Conservation (phyloP, 768 basidiomycete genomes). For the Tricholomella constricta region DNA sequence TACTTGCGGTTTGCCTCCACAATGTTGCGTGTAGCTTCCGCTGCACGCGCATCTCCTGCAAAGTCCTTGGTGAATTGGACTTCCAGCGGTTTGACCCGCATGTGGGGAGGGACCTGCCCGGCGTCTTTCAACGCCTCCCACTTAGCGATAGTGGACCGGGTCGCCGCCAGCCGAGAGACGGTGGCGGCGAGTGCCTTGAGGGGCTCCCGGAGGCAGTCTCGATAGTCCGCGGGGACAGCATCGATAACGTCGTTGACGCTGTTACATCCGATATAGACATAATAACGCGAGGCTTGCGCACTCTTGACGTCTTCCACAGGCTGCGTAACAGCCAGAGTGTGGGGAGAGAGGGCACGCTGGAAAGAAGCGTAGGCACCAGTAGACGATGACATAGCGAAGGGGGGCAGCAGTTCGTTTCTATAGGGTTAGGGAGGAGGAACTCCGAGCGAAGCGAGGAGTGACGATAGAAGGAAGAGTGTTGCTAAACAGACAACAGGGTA, state of each 20-base stretch:
- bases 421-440: no score
- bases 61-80: constrained; percentile 1
- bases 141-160: constrained; percentile 1
- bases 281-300: not conserved
- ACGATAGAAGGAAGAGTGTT: no score
- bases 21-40: not conserved
- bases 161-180: not conserved
- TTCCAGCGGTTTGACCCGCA: not conserved
- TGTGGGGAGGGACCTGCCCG: constrained; percentile 1
- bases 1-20: not conserved
- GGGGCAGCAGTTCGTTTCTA: no score
- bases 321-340: not conserved
- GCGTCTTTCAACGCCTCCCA: constrained; percentile 4
- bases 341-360: not conserved
- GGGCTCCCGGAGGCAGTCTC: constrained; percentile 6
- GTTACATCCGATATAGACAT: not conserved
- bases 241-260: constrained; percentile 12
- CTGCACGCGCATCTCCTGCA: not conserved
- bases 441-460: no score
- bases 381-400: no score
- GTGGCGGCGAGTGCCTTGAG: not conserved
- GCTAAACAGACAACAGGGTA: no score
- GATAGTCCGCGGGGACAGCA: constrained; percentile 14
- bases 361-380: no score
- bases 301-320: no score